Evolutionary conservation across 306 rosid genomes (phyloP).

Genomic region (Prosopis cineraria): DNA sequence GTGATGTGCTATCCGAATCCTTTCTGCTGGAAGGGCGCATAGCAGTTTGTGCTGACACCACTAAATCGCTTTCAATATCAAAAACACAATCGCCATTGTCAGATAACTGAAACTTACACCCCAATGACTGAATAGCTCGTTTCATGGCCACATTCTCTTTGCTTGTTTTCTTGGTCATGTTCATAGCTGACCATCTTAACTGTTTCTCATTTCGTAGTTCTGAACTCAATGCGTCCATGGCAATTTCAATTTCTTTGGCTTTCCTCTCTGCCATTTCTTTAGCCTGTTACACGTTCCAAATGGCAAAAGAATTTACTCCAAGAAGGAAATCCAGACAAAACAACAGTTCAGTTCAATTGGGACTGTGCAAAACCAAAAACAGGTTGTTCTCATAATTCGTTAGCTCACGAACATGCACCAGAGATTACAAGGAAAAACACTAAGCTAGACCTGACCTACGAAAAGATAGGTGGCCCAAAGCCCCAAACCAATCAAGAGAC

Average conservation of each 20-base stretch:
- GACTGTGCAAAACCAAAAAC: conserved; percentile 8
- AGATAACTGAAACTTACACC: conserved; percentile 81
- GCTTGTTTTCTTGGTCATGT: conserved; percentile 54
- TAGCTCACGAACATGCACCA: neutral
- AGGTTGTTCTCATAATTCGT: conserved; percentile 21
- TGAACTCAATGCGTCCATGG: conserved; percentile 64
- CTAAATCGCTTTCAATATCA: conserved; percentile 61
- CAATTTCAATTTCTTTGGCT: conserved; percentile 53
- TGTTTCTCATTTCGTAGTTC: conserved; percentile 73
- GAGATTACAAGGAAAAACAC: neutral
- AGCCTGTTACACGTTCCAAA: conserved; percentile 56
- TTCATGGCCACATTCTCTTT: conserved; percentile 78
- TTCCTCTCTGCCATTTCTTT: conserved; percentile 85
- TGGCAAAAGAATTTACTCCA: neutral
- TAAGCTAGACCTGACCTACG: neutral
- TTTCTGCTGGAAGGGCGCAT: conserved; percentile 46
- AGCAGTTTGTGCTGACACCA: conserved; percentile 41
- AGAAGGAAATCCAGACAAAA: neutral
- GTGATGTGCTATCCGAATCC: conserved; percentile 36
- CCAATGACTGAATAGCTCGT: conserved; percentile 86
- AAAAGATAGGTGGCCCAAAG: neutral
- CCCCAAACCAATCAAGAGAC: neutral
- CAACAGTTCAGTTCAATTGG: conserved; percentile 24
- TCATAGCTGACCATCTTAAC: conserved; percentile 62
- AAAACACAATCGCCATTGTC: conserved; percentile 70